Base-by-base conservation (phyloP, 1,284 basidiomycete genomes). In the Boletus sp. region DNA sequence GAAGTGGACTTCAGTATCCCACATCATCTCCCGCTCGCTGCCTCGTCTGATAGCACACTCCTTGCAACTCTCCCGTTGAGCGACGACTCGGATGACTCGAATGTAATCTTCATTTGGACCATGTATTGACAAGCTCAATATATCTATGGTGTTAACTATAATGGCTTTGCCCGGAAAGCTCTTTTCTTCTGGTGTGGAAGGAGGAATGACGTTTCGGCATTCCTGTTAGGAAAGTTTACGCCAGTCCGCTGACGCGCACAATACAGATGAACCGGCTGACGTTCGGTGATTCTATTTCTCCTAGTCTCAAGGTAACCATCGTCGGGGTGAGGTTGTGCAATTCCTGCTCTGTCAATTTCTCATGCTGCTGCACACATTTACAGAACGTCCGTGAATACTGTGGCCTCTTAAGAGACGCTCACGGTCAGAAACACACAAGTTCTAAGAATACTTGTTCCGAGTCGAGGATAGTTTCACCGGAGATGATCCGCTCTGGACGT, bases 371-470 rank as follows among this genome's bases (percentile, higher is more conserved):
- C 5, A 12, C 41, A n/a, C 31, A 18, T 24, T 35, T 41, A 7
- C 47, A 88, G 85, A 78, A 85, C 60, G 77, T 81, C 45, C 80
- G 88, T n/a, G 89, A 91, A 70, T 75, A 80, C 56, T 80, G 84
- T 58, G 88, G 88, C 0, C 77, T 81, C 4, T 87, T 12, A 9
- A 20, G 39, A 41, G 9, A 41, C 11, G 77, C 15, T 74, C 79
- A 0, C 75, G 78, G 58, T 77, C 82, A 0, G 77, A 81, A 57
- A 84, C 94, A 57, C 59, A 69, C 0, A 57, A 68, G 3, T 94
- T 89, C 65, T 88, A 88, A 0, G 66, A 72, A 5, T 86, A 88
- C 67, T 64, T 58, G 4, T 83, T 93, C 24, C 24, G 24, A 24
- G 2, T 24, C 52, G 89, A 94, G 65, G 70, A 76, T 0, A 82